Evolutionary conservation across 2,329 filamentous ascomycete genomes (phyloP).

Genomic region (Passalora sequoiae): DNA sequence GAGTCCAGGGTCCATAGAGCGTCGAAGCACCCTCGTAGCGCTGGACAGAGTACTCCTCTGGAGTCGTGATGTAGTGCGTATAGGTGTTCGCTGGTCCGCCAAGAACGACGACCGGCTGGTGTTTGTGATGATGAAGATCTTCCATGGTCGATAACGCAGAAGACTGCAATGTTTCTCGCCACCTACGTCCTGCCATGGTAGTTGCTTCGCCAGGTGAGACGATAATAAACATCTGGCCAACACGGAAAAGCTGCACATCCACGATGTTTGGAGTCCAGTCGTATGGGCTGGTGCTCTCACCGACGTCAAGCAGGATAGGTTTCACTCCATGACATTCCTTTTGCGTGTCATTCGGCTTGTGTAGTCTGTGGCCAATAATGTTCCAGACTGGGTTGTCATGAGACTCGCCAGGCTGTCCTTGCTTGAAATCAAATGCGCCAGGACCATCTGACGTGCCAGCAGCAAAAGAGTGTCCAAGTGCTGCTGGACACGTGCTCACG

Average conservation of each 20-base stretch:
- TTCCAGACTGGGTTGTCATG: constrained; percentile 74
- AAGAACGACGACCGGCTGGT: constrained; percentile 68
- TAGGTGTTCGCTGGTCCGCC: constrained; percentile 90
- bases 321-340: constrained; percentile 73
- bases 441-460: constrained; percentile 90
- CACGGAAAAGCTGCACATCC: constrained; percentile 77
- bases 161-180: constrained; percentile 67
- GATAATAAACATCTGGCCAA: constrained; percentile 78
- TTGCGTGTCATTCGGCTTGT: constrained; percentile 65
- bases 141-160: constrained; percentile 35
- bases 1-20: constrained; percentile 74
- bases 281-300: constrained; percentile 72
- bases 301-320: constrained; percentile 81
- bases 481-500: constrained; percentile 75
- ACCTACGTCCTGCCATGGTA: constrained; percentile 86
- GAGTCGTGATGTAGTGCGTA: constrained; percentile 72
- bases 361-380: constrained; percentile 66
- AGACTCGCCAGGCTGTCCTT: constrained; percentile 71
- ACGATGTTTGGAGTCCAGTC: constrained; percentile 88
- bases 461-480: constrained; percentile 86
- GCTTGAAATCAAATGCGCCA: constrained; percentile 87
- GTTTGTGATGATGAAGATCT: constrained; percentile 39
- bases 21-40: constrained; percentile 95
- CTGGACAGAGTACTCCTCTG: constrained; percentile 76
- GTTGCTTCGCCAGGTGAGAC: constrained; percentile 82